Evolutionary conservation across 2,329 filamentous ascomycete species (phyloP).

Genomic region (Didymella pinodella): DNA sequence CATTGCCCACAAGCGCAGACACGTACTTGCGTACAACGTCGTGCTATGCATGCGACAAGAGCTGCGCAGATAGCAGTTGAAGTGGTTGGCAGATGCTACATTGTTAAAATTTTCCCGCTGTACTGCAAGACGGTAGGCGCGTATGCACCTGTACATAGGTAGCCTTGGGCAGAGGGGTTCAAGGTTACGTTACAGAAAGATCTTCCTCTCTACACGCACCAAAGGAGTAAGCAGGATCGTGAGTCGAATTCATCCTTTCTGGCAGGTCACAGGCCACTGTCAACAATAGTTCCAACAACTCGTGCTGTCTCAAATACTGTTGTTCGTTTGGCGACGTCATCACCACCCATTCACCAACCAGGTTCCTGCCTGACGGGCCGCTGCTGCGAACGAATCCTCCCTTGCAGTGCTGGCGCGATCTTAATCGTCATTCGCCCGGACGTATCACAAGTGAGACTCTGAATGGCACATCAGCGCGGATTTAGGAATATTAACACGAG

Average conservation of each 20-base stretch:
- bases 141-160: not conserved
- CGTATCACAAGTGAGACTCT: conserved; percentile 1
- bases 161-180: no score
- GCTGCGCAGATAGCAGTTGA: not conserved
- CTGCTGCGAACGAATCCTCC: conserved; percentile 4
- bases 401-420: conserved; percentile 15
- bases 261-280: conserved; percentile 34
- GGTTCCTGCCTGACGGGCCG: conserved; percentile 2
- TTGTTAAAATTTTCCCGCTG: not conserved
- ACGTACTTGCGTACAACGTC: conserved; percentile 8
- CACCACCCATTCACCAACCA: conserved; percentile 3
- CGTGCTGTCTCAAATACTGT: conserved; percentile 14
- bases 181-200: conserved; percentile 6
- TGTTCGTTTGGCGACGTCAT: conserved; percentile 18
- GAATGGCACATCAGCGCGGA: not conserved
- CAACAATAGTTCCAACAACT: conserved; percentile 11
- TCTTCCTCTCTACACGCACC: conserved; percentile 12
- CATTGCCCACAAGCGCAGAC: conserved; percentile 1
- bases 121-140: not conserved
- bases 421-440: not conserved
- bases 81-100: not conserved
- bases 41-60: conserved; percentile 4
- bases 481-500: not conserved
- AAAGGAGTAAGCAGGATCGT: conserved; percentile 16
- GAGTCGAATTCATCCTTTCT: conserved; percentile 16